A percentile compares a stretch with the other conserved stretches of the same genome.
These are phyloP conservation scores for Nakazawaea sp. DNA, from an alignment of 805 yeast genomes.

Conservation along the genomic window DNA sequence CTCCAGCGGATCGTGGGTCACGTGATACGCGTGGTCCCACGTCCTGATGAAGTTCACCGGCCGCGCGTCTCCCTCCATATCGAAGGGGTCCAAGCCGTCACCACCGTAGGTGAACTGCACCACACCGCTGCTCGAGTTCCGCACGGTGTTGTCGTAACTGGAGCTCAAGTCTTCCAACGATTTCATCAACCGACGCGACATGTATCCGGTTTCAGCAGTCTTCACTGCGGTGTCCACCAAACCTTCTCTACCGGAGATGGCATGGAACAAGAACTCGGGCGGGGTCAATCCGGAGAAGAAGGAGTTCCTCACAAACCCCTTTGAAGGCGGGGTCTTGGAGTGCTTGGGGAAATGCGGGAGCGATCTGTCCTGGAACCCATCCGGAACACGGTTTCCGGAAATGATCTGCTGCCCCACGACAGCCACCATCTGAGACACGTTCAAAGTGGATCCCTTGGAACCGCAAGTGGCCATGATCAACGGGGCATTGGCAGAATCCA, in stretches of 20 bases:
- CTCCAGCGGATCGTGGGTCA: conserved; percentile 55
- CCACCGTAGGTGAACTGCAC: conserved; percentile 99
- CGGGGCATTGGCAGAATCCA: conserved; percentile 89
- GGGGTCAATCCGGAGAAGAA: conserved; percentile 92
- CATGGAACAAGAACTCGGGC: conserved; percentile 96
- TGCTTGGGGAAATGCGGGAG: conserved; percentile 94
- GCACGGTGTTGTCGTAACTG: conserved; percentile 87
- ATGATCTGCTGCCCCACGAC: conserved; percentile 99
- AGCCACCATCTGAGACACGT: conserved; percentile 99
- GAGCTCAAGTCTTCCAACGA: conserved; percentile 93
- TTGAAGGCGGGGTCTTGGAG: conserved; percentile 95
- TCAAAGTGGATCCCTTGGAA: conserved; percentile 95
- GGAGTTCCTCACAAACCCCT: conserved; percentile 95
- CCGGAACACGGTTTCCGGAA: conserved; percentile 98
- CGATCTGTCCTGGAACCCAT: conserved; percentile 99
- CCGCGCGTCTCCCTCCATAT: conserved; percentile 98
- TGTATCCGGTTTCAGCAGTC: conserved; percentile 98
- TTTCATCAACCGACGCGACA: conserved; percentile 97
- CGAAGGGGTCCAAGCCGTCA: conserved; percentile 95
- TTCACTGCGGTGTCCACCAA: conserved; percentile 98
- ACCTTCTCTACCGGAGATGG: conserved; percentile 99
- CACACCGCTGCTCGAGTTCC: conserved; percentile 93
- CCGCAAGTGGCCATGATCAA: conserved; percentile 99
- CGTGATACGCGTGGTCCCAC: conserved; percentile 86
- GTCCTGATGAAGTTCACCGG: conserved; percentile 93